phyloP scores from a whole-genome alignment of 2,329 filamentous ascomycete species.

The Venturia nashicola region DNA sequence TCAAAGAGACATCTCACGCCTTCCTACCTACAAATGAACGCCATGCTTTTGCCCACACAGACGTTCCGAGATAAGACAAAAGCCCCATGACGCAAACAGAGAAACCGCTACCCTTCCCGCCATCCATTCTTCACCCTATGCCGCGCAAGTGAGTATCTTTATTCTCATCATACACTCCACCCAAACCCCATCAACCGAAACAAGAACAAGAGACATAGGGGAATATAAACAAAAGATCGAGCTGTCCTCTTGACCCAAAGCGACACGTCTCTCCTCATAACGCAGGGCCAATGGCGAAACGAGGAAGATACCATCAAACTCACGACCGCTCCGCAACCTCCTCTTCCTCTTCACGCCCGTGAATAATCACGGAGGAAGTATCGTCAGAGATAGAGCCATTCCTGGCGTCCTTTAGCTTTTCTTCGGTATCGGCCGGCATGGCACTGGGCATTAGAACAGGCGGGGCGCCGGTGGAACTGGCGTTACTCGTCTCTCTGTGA shows the following conservation, averaged over 20 bases:
- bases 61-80: not conserved
- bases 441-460: not conserved
- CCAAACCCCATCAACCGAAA: not conserved
- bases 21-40: not conserved
- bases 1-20: not conserved
- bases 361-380: not conserved
- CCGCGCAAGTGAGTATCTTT: not conserved
- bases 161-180: not conserved
- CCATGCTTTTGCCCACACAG: conserved; percentile 4
- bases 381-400: not conserved
- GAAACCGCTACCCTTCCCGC: not conserved
- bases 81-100: not conserved
- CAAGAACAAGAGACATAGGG: not conserved
- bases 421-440: not conserved
- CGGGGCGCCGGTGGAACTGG: not conserved
- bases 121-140: not conserved
- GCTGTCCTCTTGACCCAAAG: not conserved
- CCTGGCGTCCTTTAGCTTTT: not conserved
- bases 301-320: not conserved
- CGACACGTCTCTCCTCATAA: not conserved
- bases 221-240: not conserved
- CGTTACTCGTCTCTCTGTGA: not conserved
- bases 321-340: not conserved
- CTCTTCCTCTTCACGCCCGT: not conserved
- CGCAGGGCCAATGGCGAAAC: not conserved